Evolutionary conservation across 2,329 filamentous ascomycete species (phyloP), one percentile per base, ranked within the genome.

Genomic region (Aulographum hederae): DNA sequence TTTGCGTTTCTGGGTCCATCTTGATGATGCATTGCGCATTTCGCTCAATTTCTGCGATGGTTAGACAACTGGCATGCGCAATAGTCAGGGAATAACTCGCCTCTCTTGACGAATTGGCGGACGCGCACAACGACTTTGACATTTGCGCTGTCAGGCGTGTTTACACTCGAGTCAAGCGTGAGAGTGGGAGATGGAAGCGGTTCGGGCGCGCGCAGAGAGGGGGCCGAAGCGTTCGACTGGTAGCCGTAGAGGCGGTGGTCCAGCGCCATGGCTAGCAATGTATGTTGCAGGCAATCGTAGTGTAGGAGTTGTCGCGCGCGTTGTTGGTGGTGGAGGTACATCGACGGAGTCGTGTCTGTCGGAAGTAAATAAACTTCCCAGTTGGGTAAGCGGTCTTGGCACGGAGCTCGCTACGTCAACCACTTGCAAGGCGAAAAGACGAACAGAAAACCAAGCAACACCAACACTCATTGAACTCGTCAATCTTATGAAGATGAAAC

Each of bases 1-100:
- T 69, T 56, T 98, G 82, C 2, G 77, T 84, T 20, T 69, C 58
- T 15, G 86, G 84, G 50, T 94, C 75, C 89, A 98, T 98, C 39
- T 73, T 67, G 41, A 98, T 78, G 27, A 98, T 66, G 51, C 89
- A 95, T 62, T 77, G 65, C 37, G 84, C 78, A 34, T 73, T 68
- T 46, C 78, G 73, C 33, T 91, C 71, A 45, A 77, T 67, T 53
- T 98, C 89, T 95, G 48, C 26, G 12, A 19, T 12, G 6, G 14
- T 26, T 54, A 34, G 17, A 25, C 12, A 14, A n/a, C 34, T 37
- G 28, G 30, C 31, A 11, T 20, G 32, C 13, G 19, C 26, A 21
- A 48, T 41, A 37, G 15, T 18, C 8, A 34, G 21, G 18, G 3
- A 26, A 23, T 35, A 27, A 46, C 57, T 38, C 58, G 84, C 80